A percentile compares a stretch with the other conserved stretches of the same genome.
phyloP scores from a whole-genome alignment of 2,329 filamentous ascomycete genomes.

The Chrysosphaeria jannelii region DNA sequence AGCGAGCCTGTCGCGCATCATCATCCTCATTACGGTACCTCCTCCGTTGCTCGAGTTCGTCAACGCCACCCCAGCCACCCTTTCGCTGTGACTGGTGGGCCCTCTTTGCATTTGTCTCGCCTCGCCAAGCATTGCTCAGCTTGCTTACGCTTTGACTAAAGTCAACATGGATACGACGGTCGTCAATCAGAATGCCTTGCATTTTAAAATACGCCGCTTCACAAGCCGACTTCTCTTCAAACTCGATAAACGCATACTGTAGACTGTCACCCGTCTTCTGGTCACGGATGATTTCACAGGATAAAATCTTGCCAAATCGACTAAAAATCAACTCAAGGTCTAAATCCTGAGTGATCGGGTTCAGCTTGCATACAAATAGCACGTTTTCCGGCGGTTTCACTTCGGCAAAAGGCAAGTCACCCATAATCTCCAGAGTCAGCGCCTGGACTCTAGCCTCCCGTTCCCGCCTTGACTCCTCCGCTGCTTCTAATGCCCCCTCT shows the following conservation, averaged over 20 bases:
- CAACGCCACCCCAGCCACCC: slow-evolving; percentile 72
- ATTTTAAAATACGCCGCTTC: slow-evolving; percentile 97
- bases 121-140: slow-evolving; percentile 69
- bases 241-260: slow-evolving; percentile 96
- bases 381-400: slow-evolving; percentile 94
- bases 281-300: slow-evolving; percentile 87
- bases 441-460: slow-evolving; percentile 82
- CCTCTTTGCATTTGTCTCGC: slow-evolving; percentile 57
- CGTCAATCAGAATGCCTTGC: slow-evolving; percentile 89
- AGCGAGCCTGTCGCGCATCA: too few species aligned
- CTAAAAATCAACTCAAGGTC: slow-evolving; percentile 91
- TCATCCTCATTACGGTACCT: slow-evolving; percentile 53
- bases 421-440: slow-evolving; percentile 88
- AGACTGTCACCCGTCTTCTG: slow-evolving; percentile 80
- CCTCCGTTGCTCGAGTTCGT: slow-evolving; percentile 60
- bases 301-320: slow-evolving; percentile 80
- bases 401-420: slow-evolving; percentile 87
- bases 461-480: slow-evolving; percentile 54
- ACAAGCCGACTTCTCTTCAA: slow-evolving; percentile 71
- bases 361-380: slow-evolving; percentile 93
- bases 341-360: slow-evolving; percentile 82
- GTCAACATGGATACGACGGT: slow-evolving; percentile 91
- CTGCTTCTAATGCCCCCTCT: slow-evolving; percentile 33
- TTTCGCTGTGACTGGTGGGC: slow-evolving; percentile 14
- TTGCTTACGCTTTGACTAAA: slow-evolving; percentile 88